Percentiles rank a stretch among this genome's conserved stretches.
Evolutionary conservation across 257 asterid genomes (phyloP).

Genomic region (Ilex asprella): DNA sequence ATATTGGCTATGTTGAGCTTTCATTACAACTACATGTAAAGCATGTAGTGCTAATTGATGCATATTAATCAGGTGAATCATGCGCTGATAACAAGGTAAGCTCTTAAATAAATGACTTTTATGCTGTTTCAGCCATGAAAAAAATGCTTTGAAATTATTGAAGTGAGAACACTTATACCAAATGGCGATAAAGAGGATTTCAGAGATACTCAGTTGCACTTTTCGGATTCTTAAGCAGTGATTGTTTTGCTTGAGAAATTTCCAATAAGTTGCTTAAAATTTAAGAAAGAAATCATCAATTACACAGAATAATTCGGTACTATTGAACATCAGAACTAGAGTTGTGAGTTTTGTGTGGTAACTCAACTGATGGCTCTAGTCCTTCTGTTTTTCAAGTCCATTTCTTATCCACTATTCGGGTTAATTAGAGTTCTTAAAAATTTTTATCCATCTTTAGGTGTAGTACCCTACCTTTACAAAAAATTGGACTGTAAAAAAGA

Average conservation of each 20-base stretch:
- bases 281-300: not conserved
- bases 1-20: not conserved
- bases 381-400: not conserved
- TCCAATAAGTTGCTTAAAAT: not conserved
- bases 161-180: not conserved
- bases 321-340: not conserved
- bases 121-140: not conserved
- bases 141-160: not conserved
- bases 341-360: not conserved
- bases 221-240: not conserved
- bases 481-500: not conserved
- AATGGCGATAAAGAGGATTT: not conserved
- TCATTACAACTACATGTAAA: not conserved
- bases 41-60: not conserved
- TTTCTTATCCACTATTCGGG: not conserved
- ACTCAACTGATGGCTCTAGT: not conserved
- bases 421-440: not conserved
- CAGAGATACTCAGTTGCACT: not conserved
- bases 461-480: not conserved
- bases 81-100: not conserved
- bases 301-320: not conserved
- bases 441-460: not conserved
- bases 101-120: not conserved
- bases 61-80: not conserved
- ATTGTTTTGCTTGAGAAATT: not conserved